A percentile compares a stretch with the other conserved stretches of the same genome.
Evolutionary conservation across 2,329 filamentous ascomycete species (phyloP).

Genomic region (Graphilbum fragrans): DNA sequence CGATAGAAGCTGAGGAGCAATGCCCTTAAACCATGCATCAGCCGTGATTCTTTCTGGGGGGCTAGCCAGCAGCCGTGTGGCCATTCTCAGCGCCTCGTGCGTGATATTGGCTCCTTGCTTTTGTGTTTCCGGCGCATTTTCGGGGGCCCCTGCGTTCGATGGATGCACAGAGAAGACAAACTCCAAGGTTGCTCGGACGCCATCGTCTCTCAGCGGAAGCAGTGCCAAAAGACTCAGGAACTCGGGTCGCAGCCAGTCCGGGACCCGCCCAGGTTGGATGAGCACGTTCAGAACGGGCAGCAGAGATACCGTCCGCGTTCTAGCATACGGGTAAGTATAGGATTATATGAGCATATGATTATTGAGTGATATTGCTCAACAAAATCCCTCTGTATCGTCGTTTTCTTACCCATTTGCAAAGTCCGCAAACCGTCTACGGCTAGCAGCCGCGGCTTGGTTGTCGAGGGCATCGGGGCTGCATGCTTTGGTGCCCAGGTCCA

Average conservation of each 20-base stretch:
- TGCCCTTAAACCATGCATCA: conserved; percentile 45
- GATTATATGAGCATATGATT: no score
- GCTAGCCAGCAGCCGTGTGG: conserved; percentile 46
- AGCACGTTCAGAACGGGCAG: conserved; percentile 50
- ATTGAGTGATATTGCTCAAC: no score
- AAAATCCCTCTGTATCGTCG: background rate
- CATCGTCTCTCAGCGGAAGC: conserved; percentile 48
- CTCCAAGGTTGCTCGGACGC: conserved; percentile 56
- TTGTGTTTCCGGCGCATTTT: conserved; percentile 30
- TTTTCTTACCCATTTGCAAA: conserved; percentile 33
- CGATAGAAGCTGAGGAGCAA: conserved; percentile 47
- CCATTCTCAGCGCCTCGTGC: conserved; percentile 53
- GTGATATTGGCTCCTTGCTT: conserved; percentile 53
- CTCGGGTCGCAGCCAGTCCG: conserved; percentile 45
- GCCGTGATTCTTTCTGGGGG: conserved; percentile 42
- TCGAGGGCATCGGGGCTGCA: conserved; percentile 29
- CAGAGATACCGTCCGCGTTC: conserved; percentile 29
- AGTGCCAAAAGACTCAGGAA: conserved; percentile 45
- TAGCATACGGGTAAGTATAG: no score
- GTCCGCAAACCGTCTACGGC: conserved; percentile 30
- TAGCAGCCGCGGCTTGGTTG: conserved; percentile 14
- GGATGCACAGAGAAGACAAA: conserved; percentile 61
- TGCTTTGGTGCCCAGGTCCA: conserved; percentile 32
- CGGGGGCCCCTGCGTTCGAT: conserved; percentile 27
- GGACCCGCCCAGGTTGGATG: conserved; percentile 47